Evolutionary conservation across 164 flowering plant genomes (phyloP).

Genomic region (Taxillus chinensis): DNA sequence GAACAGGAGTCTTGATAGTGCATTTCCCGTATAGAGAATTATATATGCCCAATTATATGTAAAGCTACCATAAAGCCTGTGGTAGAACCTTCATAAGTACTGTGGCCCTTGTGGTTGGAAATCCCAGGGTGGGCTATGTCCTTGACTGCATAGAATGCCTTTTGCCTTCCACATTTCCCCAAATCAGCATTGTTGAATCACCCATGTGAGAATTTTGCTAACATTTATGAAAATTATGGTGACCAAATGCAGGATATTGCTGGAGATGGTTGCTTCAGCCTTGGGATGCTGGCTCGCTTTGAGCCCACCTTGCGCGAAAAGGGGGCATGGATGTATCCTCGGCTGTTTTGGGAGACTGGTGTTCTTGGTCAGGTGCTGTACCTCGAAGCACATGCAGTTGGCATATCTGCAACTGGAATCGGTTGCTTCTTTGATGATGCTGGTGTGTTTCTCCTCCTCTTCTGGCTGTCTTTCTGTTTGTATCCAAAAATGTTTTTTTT

Average conservation of each 20-base stretch:
- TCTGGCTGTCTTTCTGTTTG: not conserved
- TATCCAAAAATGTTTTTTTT: too few species aligned
- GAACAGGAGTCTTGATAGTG: too few species aligned
- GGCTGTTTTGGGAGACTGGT: slow-evolving; percentile 94
- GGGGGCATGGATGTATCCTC: slow-evolving; percentile 82
- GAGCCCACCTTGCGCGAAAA: slow-evolving; percentile 46
- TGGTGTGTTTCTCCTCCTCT: slow-evolving; percentile 29
- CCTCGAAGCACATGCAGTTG: slow-evolving; percentile 93
- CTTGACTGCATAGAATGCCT: too few species aligned
- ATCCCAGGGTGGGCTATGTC: too few species aligned
- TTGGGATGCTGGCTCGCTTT: slow-evolving; percentile 86
- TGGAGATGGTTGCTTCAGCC: slow-evolving; percentile 90
- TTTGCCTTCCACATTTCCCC: too few species aligned
- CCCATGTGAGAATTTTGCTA: not conserved
- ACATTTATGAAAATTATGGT: not conserved
- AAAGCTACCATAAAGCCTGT: not conserved
- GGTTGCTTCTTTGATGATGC: slow-evolving; percentile 96
- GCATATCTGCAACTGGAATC: slow-evolving; percentile 91
- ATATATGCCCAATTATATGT: too few species aligned
- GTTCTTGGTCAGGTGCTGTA: slow-evolving; percentile 84
- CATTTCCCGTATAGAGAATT: too few species aligned
- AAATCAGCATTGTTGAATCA: too few species aligned
- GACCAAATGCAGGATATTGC: slow-evolving; percentile 71
- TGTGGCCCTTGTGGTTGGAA: not conserved
- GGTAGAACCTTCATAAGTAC: not conserved